Evolutionary conservation across 208 protist genomes (phyloP), one percentile per base, ranked within the genome.

Genomic region (Trypanosoma lewisi): DNA sequence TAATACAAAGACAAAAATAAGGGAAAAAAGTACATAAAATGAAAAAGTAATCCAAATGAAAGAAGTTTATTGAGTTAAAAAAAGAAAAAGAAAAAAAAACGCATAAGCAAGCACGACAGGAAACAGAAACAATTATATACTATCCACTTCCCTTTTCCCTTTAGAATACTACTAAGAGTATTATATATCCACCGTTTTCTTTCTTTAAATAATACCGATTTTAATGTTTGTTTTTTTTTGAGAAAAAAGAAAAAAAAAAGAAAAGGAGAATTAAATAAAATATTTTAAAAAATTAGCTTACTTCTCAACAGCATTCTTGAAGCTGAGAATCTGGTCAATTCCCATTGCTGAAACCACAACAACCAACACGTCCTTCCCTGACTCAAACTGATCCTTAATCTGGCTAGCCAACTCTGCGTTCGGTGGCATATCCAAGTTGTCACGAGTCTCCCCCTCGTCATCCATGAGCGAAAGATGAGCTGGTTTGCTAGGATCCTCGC

Each of bases 401-500:
- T 97, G 73, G 5, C 87, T 55, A 53, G 90, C 89, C 23, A 99
- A 67, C 28, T 88, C 73, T 60, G 77, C 82, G 70, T 98, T 95
- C 36, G 82, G 84, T 61, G 97, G 97, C 65, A 98, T 79, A 55
- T 96, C 87, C 30, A 99, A 66, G 72, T 99, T 98, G 52, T 98
- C 95, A 54, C 95, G 95, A 63, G 77, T 97, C 45, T 93, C 82
- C 78, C 95, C 96, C 64, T 96, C 92, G 58, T 93, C 95, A 55
- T 92, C 73, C 82, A 98, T 93, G 8, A 99, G 75, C 11, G 84
- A 93, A 34, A 98, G 70, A 60, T 91, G 84, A 34, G 66, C 50
- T 7, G 84, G 82, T 31, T 79, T 81, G 37, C 70, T 72, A 16
- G 84, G 76, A 28, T 80, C 70, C 28, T 91, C 82, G 66, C 87